Base-by-base conservation (phyloP, 1,139 yeast genomes). In the Spencermartinsiella ligniputridi region DNA sequence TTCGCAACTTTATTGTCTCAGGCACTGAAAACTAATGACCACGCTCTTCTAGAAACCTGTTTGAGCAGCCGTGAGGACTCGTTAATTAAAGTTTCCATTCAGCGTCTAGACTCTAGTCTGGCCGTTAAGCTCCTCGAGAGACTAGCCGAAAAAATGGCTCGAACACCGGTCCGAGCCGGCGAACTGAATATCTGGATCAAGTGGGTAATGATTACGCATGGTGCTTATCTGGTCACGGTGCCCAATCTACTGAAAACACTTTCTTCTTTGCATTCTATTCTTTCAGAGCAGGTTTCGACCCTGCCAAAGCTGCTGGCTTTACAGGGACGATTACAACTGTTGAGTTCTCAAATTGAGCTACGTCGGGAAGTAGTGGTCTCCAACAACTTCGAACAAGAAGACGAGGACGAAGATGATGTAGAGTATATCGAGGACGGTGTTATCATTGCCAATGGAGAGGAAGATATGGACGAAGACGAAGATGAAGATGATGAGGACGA, bases 151-250 rank as follows among this genome's bases (percentile, higher is more conserved):
- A 78, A 87, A 62, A 78, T 88, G 48, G 83, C 90, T 9, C 77
- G 94, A 56, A 71, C 74, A 20, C 78, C 81, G 3, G 67, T 73
- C 47, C 77, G 88, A 54, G 89, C 89, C 52, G 86, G 83, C 33
- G 83, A 81, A 49, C 72, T 92, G 52, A 83, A 84, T 52, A 74
- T 79, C 40, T 92, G 99, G 99, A 81, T 90, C 53, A 87, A 90
- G 63, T 90, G 97, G 94, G 82, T 89, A 41, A 72, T 94, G 58
- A 82, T 92, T 39, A 79, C 85, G 33, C 98, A 94, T 63, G 98
- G 98, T 34, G 92, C 95, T 1, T 81, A 80, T 51, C 68, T 83
- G 43, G 76, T 84, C 21, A 75, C 84, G 15, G 70, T 85, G 45
- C 90, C 95, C 37, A 81, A 84, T 52, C 72, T 85, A 51, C 71